A percentile compares a stretch with the other conserved stretches of the same genome.
Evolutionary conservation across 805 yeast genomes (phyloP).

Genomic region (Cephaloascus fragrans): DNA sequence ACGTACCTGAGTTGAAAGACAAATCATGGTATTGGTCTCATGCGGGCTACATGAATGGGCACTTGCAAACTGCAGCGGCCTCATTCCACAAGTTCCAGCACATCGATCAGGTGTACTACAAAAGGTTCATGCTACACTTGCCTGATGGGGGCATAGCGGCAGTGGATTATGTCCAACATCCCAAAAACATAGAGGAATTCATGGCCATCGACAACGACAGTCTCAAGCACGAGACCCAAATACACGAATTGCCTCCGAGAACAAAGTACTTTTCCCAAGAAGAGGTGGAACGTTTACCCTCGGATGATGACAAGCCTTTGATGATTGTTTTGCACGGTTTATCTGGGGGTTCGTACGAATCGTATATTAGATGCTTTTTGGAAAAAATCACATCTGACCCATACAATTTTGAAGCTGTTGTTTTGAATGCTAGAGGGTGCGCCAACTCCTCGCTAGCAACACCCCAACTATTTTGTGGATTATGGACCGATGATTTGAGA

Average conservation of each 20-base stretch:
- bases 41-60: constrained; percentile 39
- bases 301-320: constrained; percentile 39
- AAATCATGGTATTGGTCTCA: constrained; percentile 29
- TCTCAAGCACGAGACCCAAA: constrained; percentile 33
- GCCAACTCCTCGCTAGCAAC: constrained; percentile 65
- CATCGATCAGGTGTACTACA: constrained; percentile 32
- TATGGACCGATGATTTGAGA: constrained; percentile 62
- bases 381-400: constrained; percentile 27
- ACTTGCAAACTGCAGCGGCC: constrained; percentile 39
- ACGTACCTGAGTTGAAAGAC: constrained; percentile 29
- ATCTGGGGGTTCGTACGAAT: constrained; percentile 75
- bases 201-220: constrained; percentile 11
- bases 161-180: constrained; percentile 35
- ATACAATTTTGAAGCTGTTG: constrained; percentile 43
- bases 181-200: constrained; percentile 13
- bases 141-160: constrained; percentile 36
- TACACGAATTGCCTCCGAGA: constrained; percentile 55
- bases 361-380: constrained; percentile 51
- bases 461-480: constrained; percentile 56
- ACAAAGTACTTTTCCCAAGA: constrained; percentile 47
- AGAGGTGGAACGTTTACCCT: constrained; percentile 24
- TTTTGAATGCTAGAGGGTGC: constrained; percentile 67
- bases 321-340: constrained; percentile 61
- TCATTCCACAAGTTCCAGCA: constrained; percentile 32
- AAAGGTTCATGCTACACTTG: constrained; percentile 31